A percentile compares a stretch with the other conserved stretches of the same genome.
Conservation (phyloP, 495 filamentous ascomycete species). For the Xeromyces bisporus region DNA sequence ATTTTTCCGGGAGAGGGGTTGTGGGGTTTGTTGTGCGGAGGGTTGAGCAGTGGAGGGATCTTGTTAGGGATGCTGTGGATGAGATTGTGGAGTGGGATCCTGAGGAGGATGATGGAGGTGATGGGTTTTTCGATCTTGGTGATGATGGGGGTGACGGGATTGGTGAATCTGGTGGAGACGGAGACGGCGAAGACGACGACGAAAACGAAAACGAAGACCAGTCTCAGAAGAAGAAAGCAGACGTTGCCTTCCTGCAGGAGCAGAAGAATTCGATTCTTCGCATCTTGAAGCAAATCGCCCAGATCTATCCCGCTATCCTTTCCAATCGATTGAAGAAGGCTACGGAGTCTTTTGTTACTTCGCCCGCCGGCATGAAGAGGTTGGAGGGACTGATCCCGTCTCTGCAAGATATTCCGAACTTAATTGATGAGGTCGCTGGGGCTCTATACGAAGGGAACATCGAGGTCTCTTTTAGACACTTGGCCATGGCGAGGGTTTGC, state of each 20-base stretch:
- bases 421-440: constrained; percentile 32
- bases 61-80: constrained; percentile 61
- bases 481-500: constrained; percentile 13
- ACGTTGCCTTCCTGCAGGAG: constrained; percentile 16
- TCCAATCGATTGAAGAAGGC: constrained; percentile 19
- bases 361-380: constrained; percentile 6
- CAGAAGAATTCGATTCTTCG: constrained; percentile 23
- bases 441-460: constrained; percentile 29
- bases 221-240: constrained; percentile 12
- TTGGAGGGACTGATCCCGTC: constrained; percentile 17
- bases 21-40: constrained; percentile 41
- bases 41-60: constrained; percentile 48
- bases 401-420: constrained; percentile 23
- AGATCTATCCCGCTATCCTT: constrained; percentile 25
- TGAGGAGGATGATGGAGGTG: constrained; percentile 39
- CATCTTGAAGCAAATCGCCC: constrained; percentile 24
- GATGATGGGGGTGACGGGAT: constrained; percentile 20
- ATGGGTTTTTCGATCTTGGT: constrained; percentile 24
- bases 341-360: constrained; percentile 5
- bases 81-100: constrained; percentile 78
- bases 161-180: not conserved
- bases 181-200: constrained; percentile 18
- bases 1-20: constrained; percentile 45
- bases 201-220: constrained; percentile 14
- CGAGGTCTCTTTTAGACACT: constrained; percentile 10